These are phyloP conservation scores for Hypericum perforatum DNA, from an alignment of 345 rosid species.

Conservation along the genomic window DNA sequence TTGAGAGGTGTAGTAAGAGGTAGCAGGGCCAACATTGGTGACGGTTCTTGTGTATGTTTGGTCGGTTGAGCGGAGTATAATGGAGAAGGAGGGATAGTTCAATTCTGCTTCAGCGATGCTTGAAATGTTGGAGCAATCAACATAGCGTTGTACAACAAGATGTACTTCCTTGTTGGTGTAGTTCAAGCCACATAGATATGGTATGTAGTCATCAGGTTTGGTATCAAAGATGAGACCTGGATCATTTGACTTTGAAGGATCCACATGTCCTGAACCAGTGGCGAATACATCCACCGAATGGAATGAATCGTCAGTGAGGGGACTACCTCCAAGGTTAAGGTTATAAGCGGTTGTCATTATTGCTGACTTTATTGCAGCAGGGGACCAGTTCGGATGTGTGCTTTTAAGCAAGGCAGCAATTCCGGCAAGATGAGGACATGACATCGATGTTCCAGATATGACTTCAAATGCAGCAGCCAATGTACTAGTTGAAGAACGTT, in stretches of 20 bases:
- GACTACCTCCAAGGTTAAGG: background rate
- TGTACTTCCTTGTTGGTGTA: background rate
- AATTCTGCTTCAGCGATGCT: background rate
- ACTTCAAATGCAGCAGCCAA: background rate
- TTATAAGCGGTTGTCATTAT: background rate
- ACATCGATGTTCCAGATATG: constrained; percentile 1
- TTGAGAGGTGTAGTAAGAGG: background rate
- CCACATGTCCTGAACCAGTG: constrained; percentile 3
- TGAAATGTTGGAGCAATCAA: background rate
- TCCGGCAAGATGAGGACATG: background rate
- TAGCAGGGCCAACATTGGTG: background rate
- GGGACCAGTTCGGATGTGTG: constrained; percentile 1
- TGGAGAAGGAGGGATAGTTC: background rate
- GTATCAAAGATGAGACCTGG: constrained; percentile 1
- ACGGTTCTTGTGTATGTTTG: background rate
- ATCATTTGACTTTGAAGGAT: background rate
- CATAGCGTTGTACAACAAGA: background rate
- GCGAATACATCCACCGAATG: background rate
- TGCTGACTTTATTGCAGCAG: constrained; percentile 3
- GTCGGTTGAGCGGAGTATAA: background rate
- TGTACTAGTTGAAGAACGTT: too few species aligned
- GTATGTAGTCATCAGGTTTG: background rate
- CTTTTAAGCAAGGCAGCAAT: background rate
- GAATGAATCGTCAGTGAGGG: background rate
- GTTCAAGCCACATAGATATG: background rate